Conservation (phyloP, 2,329 filamentous ascomycete genomes). For the Fusarium equiseti region DNA sequence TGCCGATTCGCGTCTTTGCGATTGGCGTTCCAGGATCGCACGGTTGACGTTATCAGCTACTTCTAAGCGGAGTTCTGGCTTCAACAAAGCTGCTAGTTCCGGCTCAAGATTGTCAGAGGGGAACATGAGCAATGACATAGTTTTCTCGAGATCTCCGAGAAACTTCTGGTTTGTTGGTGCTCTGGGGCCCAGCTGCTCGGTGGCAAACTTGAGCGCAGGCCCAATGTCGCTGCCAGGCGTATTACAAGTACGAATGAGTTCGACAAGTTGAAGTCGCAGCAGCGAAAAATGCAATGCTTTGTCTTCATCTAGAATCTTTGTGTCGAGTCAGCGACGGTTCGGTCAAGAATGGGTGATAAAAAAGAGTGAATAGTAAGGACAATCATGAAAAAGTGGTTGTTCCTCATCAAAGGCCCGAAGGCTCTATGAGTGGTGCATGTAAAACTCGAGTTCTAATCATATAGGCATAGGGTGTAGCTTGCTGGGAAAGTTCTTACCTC, state of each 20-base stretch:
- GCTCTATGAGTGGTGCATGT: constrained; percentile 99
- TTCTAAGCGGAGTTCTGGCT: constrained; percentile 81
- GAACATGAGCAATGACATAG: constrained; percentile 93
- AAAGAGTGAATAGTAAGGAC: constrained; percentile 13
- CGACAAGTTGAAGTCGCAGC: constrained; percentile 90
- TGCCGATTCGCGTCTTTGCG: constrained; percentile 80
- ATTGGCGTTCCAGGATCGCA: constrained; percentile 82
- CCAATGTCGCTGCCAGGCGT: constrained; percentile 77
- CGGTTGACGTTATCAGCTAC: constrained; percentile 93
- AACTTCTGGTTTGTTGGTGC: constrained; percentile 86
- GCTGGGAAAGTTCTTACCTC: constrained; percentile 73
- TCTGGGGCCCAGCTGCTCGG: constrained; percentile 85
- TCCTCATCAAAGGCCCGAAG: constrained; percentile 91
- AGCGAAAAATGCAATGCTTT: constrained; percentile 89
- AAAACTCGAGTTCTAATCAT: constrained; percentile 95
- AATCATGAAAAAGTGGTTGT: constrained; percentile 70
- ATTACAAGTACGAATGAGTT: constrained; percentile 86
- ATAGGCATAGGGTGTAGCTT: constrained; percentile 56
- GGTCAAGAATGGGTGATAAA: not conserved
- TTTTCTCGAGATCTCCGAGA: constrained; percentile 87
- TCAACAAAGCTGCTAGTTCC: constrained; percentile 79
- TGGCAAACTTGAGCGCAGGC: constrained; percentile 87
- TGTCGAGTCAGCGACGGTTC: constrained; percentile 24
- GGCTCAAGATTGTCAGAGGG: constrained; percentile 82
- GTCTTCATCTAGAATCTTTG: constrained; percentile 87